These are phyloP conservation scores for Nigrospora sphaerica DNA, from an alignment of 2,329 filamentous ascomycete genomes.

Conservation along the genomic window DNA sequence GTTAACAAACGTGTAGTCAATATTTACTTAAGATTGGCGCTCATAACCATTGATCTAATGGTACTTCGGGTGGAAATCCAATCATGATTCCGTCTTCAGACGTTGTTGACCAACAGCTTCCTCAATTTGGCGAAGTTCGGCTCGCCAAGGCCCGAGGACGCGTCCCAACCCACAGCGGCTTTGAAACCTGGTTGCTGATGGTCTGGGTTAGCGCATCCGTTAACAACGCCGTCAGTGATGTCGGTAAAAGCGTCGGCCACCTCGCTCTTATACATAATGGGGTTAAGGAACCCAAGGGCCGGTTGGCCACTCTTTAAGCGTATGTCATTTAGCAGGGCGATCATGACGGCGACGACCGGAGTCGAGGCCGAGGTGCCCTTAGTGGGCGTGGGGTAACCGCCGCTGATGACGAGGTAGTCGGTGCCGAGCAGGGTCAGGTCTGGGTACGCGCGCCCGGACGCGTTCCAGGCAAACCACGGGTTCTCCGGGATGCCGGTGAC, in stretches of 20 bases:
- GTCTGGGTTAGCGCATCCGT: slow-evolving; percentile 29
- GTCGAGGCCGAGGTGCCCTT: slow-evolving; percentile 37
- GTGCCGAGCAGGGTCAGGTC: slow-evolving; percentile 41
- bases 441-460: slow-evolving; percentile 39
- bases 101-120: too few species aligned
- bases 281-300: slow-evolving; percentile 47
- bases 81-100: too few species aligned
- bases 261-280: slow-evolving; percentile 32
- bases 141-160: slow-evolving; percentile 42
- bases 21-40: too few species aligned
- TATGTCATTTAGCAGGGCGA: slow-evolving; percentile 48
- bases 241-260: slow-evolving; percentile 33
- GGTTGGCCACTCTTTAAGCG: slow-evolving; percentile 40
- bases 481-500: not conserved
- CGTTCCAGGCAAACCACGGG: slow-evolving; percentile 9
- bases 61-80: too few species aligned
- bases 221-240: slow-evolving; percentile 30
- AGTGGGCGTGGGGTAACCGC: slow-evolving; percentile 18
- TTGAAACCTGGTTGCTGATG: slow-evolving; percentile 33
- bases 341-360: slow-evolving; percentile 46
- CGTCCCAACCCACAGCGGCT: slow-evolving; percentile 36
- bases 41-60: too few species aligned
- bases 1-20: too few species aligned
- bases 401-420: slow-evolving; percentile 30
- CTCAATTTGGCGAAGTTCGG: slow-evolving; percentile 26